These are phyloP conservation scores for Azolla pinnata DNA, from an alignment of 75 land plant species.

Conservation along the genomic window DNA sequence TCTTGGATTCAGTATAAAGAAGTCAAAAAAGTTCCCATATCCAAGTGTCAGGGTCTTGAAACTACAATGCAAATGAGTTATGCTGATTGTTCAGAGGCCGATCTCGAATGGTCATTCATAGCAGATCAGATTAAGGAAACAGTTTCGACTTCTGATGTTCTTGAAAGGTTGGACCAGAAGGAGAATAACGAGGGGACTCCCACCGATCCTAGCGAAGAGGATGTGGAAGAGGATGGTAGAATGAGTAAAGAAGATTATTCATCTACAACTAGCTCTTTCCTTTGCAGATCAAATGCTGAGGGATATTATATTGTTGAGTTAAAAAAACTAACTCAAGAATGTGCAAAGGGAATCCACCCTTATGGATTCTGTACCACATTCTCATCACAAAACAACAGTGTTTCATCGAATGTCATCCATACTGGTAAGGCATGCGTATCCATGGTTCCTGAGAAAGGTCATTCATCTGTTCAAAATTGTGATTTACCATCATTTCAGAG, in stretches of 20 bases:
- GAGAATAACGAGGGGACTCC: no score
- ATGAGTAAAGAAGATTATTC: not conserved
- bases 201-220: not conserved
- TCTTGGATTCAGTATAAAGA: no score
- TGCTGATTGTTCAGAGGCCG: no score
- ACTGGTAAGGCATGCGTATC: not conserved
- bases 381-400: not conserved
- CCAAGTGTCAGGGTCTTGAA: no score
- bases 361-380: not conserved
- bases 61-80: no score
- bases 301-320: not conserved
- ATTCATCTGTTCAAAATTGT: constrained; percentile 26
- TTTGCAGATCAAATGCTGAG: not conserved
- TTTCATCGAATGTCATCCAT: not conserved
- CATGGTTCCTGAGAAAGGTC: constrained; percentile 5
- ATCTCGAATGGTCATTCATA: no score
- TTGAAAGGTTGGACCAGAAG: no score
- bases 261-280: not conserved
- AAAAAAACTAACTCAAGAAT: not conserved
- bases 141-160: no score
- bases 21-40: no score
- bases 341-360: not conserved
- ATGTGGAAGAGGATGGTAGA: not conserved
- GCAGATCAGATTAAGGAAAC: no score
- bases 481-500: constrained; percentile 40